Base-by-base conservation (phyloP, 2,329 filamentous ascomycete species). In the Aspergillus transmontanensis region DNA sequence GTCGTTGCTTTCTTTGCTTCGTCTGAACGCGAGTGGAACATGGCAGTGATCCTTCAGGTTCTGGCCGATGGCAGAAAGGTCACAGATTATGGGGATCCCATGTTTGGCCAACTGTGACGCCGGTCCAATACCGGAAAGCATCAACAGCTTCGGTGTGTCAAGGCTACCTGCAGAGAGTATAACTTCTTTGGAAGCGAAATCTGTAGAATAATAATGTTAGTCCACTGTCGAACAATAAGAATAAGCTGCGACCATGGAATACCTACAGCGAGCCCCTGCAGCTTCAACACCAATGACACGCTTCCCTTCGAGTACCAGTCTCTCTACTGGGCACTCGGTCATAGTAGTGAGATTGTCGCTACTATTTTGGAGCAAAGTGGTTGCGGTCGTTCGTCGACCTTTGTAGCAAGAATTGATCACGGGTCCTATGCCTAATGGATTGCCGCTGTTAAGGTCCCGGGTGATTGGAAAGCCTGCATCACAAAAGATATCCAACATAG, bases 381-480 rank as follows among this genome's bases (percentile, higher is more conserved):
- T 76, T 0, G 86, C 82, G 0, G 85, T 88, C 0, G 81, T 81
- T 23, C 85, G 77, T 11, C 78, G 57, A 0, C 85, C 85, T 7
- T 81, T 75, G 28, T 78, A 69, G 21, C 82, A 78, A 14, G 85
- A 85, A 53, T 81, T 83, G 64, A 85, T 82, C 19, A 80, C 69
- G 50, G 83, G 73, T 1, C 80, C 81, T 75, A 88, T 81, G 3
- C 87, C 87, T 36, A 88, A 77, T 0, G 85, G 85, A 67, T 88
- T 81, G 0, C 87, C 87, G 10, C 82, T 84, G 65, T 88, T 88
- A 45, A 85, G 80, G 66, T 88, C 86, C 0, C 78, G 77, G 64
- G 87, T 88, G 21, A 82, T 64, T 0, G 80, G 75, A 39, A 83
- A 77, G 0, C 85, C 85, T 26, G 80, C 78, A 43, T 84, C 71